Base-by-base conservation (phyloP, 805 yeast genomes). In the Yamadazyma kitorensis region DNA sequence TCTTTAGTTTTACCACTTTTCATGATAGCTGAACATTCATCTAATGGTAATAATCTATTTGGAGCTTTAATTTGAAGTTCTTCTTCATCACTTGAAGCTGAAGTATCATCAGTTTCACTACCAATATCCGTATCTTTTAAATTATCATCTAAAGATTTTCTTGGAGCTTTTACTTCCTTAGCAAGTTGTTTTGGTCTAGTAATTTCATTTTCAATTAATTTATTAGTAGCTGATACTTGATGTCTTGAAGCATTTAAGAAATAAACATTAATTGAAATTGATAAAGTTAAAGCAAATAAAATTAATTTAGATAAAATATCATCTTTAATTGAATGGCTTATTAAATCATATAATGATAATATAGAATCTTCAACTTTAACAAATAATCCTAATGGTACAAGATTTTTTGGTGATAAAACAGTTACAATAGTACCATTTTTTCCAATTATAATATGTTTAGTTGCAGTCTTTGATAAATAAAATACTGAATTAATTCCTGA, bases 231-330 rank as follows among this genome's bases (percentile, higher is more conserved):
- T 37, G 65, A 59, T 6, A 76, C 68, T 47, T 82, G 85, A 34
- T 72, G 69, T 57, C 85, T 75, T n/a, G 95, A 83, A 37, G 86
- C 93, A 51, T 87, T 86, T 56, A 91, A 73, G 46, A 93, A 71
- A 58, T 89, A 91, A 32, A 84, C 78, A 56, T 93, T 93, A 44
- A 86, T 79, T 5, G 83, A 79, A 36, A 86, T 74, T 45, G 95
- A 84, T 44, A 86, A 64, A 17, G 83, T 79, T 40, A 89, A 77
- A 8, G 78, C 79, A 41, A 84, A 70, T 28, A 89, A 74, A 33
- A 88, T 68, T 43, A 80, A 75, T 55, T 89, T 89, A 41, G 93
- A 80, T 45, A 88, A 74, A 41, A 86, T 65, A 35, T 81, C 83
- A 57, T 89, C 96, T 48, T 83, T 76, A 36, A 89, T 82, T 13